These are phyloP conservation scores for Micractinium conductrix DNA, from an alignment of 139 green algal species.

Conservation along the genomic window DNA sequence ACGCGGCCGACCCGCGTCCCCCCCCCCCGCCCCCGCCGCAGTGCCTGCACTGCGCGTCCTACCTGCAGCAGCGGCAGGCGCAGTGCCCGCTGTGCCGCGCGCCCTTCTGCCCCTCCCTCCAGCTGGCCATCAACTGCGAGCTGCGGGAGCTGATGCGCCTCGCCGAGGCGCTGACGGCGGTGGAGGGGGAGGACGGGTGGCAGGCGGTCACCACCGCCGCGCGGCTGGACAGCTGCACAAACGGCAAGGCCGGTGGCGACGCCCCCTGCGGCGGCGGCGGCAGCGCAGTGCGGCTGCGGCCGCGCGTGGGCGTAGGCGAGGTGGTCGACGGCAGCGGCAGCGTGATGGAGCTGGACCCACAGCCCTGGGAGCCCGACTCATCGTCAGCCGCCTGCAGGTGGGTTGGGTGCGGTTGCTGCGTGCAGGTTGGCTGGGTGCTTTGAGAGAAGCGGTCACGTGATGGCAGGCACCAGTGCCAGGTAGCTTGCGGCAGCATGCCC, in stretches of 20 bases:
- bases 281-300: not conserved
- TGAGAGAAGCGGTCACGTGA: not conserved
- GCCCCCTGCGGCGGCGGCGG: not conserved
- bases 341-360: conserved; percentile 72
- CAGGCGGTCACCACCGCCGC: conserved; percentile 61
- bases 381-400: conserved; percentile 46
- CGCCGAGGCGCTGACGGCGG: conserved; percentile 57
- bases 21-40: too few species aligned
- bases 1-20: too few species aligned
- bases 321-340: conserved; percentile 38
- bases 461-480: not conserved
- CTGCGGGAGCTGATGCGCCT: conserved; percentile 67
- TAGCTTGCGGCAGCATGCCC: not conserved
- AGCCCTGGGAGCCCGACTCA: conserved; percentile 80
- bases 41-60: conserved; percentile 68
- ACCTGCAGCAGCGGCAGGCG: conserved; percentile 55
- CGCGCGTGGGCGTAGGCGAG: not conserved
- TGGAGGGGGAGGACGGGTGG: conserved; percentile 69
- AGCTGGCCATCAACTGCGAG: conserved; percentile 58
- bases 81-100: conserved; percentile 73
- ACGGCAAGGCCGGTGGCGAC: not conserved
- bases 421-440: not conserved
- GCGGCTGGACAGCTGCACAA: not conserved
- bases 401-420: not conserved
- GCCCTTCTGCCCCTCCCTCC: conserved; percentile 40